phyloP scores from a whole-genome alignment of 768 basidiomycete genomes.

The Rhodotorula paludigena region DNA sequence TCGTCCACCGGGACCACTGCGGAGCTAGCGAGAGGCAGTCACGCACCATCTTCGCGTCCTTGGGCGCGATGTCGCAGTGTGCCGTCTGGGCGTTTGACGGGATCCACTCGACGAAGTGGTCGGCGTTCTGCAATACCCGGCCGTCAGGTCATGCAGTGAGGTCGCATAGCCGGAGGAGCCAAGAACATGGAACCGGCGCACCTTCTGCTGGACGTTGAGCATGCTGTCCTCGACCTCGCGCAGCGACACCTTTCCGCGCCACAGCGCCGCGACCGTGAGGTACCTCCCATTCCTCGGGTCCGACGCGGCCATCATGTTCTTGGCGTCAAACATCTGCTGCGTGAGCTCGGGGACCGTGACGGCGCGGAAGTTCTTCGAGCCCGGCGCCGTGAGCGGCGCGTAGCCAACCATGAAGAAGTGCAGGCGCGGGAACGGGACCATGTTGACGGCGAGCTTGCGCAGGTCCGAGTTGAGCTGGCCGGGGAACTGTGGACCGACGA shows the following conservation, averaged over 20 bases:
- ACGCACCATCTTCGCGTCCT: slow-evolving; percentile 53
- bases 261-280: slow-evolving; percentile 93
- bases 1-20: too few species aligned
- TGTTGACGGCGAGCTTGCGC: slow-evolving; percentile 96
- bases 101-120: slow-evolving; percentile 66
- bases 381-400: slow-evolving; percentile 71
- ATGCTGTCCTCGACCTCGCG: slow-evolving; percentile 99
- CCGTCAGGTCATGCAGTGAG: too few species aligned
- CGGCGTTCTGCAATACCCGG: slow-evolving; percentile 87
- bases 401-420: slow-evolving; percentile 98
- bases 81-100: slow-evolving; percentile 98
- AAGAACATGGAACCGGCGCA: too few species aligned
- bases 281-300: slow-evolving; percentile 96
- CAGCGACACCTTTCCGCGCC: slow-evolving; percentile 99
- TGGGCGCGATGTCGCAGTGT: slow-evolving; percentile 95
- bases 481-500: slow-evolving; percentile 63
- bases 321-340: slow-evolving; percentile 98
- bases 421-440: slow-evolving; percentile 71
- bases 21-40: too few species aligned
- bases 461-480: slow-evolving; percentile 99
- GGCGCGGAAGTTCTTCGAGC: slow-evolving; percentile 69
- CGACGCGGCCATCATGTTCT: slow-evolving; percentile 99
- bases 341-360: slow-evolving; percentile 97
- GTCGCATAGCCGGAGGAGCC: not conserved
- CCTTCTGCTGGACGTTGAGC: slow-evolving; percentile 77